Evolutionary conservation across 257 asterid genomes (phyloP).

Genomic region (Nicotiana attenuata): DNA sequence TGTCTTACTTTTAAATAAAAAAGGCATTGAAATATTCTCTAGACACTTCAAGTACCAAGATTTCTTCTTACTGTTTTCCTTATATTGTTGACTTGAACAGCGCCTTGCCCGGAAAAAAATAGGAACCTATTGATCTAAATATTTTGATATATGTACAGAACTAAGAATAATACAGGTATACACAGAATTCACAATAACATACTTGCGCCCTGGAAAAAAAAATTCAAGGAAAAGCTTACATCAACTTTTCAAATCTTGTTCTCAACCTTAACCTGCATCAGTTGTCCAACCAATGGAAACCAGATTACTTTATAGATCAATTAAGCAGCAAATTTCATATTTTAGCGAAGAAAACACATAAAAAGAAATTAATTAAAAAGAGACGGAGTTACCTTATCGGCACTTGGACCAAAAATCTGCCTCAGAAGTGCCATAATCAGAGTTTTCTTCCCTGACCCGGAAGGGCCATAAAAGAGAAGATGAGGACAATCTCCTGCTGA

Average conservation of each 20-base stretch:
- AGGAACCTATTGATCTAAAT: not conserved
- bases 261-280: slow-evolving; percentile 85
- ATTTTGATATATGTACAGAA: not conserved
- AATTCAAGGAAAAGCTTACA: slow-evolving; percentile 42
- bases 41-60: not conserved
- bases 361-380: not conserved
- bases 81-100: not conserved
- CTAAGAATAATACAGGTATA: not conserved
- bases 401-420: slow-evolving; percentile 85
- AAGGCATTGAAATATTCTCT: not conserved
- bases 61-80: not conserved
- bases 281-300: not conserved
- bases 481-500: slow-evolving; percentile 96
- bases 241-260: slow-evolving; percentile 92
- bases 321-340: slow-evolving; percentile 4
- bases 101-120: not conserved
- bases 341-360: not conserved
- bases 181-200: not conserved
- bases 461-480: slow-evolving; percentile 87
- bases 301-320: slow-evolving; percentile 8
- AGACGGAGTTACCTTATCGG: slow-evolving; percentile 64
- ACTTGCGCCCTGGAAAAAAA: not conserved
- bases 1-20: not conserved
- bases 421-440: slow-evolving; percentile 94
- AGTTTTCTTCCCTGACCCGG: slow-evolving; percentile 97